Conservation (phyloP, 1,284 basidiomycete species). For the Naganishia sp. region DNA sequence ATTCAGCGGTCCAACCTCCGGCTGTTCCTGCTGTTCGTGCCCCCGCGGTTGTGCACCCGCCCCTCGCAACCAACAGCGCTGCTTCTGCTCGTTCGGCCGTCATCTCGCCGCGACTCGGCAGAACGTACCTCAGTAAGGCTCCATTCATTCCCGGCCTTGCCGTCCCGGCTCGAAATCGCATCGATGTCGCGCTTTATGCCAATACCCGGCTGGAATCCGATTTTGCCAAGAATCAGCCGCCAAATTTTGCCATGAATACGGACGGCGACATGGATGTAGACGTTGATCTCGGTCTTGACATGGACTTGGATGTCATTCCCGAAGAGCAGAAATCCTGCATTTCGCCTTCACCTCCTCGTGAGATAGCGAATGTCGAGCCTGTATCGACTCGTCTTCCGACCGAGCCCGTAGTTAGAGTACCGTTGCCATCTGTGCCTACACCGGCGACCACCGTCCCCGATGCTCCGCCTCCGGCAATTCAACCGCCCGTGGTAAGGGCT, state of each 20-base stretch:
- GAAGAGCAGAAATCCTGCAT: conserved; percentile 3
- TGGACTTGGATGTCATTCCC: conserved; percentile 8
- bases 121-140: too few relatives aligned
- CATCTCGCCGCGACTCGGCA: background rate
- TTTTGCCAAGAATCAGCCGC: background rate
- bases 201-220: background rate
- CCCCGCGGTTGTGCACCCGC: background rate
- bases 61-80: background rate
- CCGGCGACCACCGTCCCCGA: too few relatives aligned
- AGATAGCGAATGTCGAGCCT: background rate
- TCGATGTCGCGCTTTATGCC: too few relatives aligned
- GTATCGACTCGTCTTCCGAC: background rate
- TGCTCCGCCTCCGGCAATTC: background rate
- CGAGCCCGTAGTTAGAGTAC: background rate
- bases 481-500: background rate
- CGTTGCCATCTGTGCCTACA: too few relatives aligned
- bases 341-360: background rate
- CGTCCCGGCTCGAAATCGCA: too few relatives aligned
- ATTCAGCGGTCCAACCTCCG: conserved; percentile 8
- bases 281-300: conserved; percentile 12
- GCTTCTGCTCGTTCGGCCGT: background rate
- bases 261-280: conserved; percentile 3
- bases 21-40: conserved; percentile 1
- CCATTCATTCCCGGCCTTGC: too few relatives aligned
- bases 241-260: too few relatives aligned